Percentiles rank a stretch among this genome's conserved stretches.
phyloP scores from a whole-genome alignment of 495 filamentous ascomycete species.

The Cenococcum geophilum region DNA sequence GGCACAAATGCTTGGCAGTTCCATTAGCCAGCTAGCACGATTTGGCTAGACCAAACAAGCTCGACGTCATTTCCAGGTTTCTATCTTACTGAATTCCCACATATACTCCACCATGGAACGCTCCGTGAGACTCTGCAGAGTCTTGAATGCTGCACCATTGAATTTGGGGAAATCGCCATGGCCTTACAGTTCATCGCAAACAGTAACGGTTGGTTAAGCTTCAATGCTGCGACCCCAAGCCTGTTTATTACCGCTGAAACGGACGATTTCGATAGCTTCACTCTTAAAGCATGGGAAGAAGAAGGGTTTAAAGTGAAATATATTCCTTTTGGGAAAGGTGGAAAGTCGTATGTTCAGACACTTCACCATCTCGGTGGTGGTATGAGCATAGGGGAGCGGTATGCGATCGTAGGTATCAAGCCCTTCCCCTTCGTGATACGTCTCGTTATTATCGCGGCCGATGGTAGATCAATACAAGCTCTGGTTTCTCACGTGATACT shows the following conservation, averaged over 20 bases:
- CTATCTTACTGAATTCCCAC: too few species aligned
- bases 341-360: constrained; percentile 48
- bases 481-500: constrained; percentile 1
- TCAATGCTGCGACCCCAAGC: constrained; percentile 42
- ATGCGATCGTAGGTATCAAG: constrained; percentile 39
- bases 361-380: constrained; percentile 40
- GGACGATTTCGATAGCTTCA: constrained; percentile 54
- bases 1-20: too few species aligned
- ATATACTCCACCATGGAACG: too few species aligned
- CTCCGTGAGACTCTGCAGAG: neutral
- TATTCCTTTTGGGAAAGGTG: constrained; percentile 49
- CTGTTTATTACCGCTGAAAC: constrained; percentile 61
- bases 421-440: neutral
- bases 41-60: too few species aligned
- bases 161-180: constrained; percentile 11
- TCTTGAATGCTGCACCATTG: neutral
- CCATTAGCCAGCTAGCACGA: too few species aligned
- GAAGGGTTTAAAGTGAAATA: constrained; percentile 65
- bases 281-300: constrained; percentile 53
- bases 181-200: constrained; percentile 30
- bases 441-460: neutral
- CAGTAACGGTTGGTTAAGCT: constrained; percentile 29
- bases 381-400: constrained; percentile 37
- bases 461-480: neutral
- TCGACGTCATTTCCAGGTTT: too few species aligned